Conservation (phyloP, 768 basidiomycete genomes). For the Paxillus involutus region DNA sequence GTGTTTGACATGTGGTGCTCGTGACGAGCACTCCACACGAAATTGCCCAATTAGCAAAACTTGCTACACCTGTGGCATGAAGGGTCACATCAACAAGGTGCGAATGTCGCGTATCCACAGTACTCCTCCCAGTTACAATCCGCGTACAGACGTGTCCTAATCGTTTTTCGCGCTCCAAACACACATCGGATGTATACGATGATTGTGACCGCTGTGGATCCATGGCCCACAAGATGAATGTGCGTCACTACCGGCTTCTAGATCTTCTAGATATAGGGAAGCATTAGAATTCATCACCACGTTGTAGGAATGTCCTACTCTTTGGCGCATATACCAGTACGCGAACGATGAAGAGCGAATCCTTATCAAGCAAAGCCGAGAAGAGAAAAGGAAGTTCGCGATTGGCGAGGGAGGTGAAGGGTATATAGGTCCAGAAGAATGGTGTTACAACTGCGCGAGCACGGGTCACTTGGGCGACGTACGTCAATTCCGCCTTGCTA, state of each 20-base stretch:
- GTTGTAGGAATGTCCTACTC: constrained; percentile 74
- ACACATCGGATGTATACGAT: constrained; percentile 29
- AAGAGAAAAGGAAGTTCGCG: constrained; percentile 45
- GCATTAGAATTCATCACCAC: neutral
- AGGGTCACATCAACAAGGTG: constrained; percentile 75
- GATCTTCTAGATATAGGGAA: neutral
- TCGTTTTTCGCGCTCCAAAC: constrained; percentile 33
- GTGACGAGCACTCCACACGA: constrained; percentile 75
- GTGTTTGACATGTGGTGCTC: constrained; percentile 81
- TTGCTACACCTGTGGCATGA: constrained; percentile 82
- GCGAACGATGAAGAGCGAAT: constrained; percentile 53
- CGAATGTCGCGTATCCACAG: neutral
- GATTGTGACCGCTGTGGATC: constrained; percentile 75
- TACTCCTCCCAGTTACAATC: neutral
- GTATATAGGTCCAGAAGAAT: constrained; percentile 69
- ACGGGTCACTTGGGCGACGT: constrained; percentile 81
- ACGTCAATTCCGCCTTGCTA: constrained; percentile 27
- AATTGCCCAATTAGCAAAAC: constrained; percentile 80
- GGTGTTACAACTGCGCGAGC: constrained; percentile 82
- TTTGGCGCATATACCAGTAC: constrained; percentile 82
- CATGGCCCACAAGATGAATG: constrained; percentile 60
- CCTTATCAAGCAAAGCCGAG: constrained; percentile 44
- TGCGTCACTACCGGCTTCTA: constrained; percentile 29
- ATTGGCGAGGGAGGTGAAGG: constrained; percentile 78
- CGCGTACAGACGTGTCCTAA: constrained; percentile 67